Base-by-base conservation (phyloP, 345 rosid species). In the Ailanthus altissimus region DNA sequence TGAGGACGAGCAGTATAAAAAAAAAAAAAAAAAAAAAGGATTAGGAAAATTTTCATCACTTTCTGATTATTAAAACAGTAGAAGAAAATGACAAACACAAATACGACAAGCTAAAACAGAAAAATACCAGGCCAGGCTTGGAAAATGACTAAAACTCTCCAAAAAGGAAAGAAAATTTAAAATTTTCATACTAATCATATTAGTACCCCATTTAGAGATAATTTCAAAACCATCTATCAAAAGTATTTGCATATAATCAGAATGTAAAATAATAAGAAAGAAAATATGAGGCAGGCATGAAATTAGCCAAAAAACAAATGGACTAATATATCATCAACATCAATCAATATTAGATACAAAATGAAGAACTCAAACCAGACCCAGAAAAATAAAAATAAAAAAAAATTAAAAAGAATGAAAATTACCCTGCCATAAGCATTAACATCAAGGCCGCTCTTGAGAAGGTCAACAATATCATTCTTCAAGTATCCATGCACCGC, bases 391-490 rank as follows among this genome's bases (percentile, higher is more conserved):
- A n/a, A n/a, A 32, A 32, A 32, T 32, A 32, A 32, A 32, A 1
- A 32, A 32, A 32, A n/a, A n/a, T n/a, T 32, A 32, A 32, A 32
- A 3, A 14, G 3, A 28, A 1, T 15, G 57, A 40, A 42, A 32
- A 15, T 61, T 71, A 97, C 99, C 97, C 97, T 90, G 79, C 90
- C 87, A 73, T 86, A 91, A 7, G 99, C 99, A 81, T 89, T 90
- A 78, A 83, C 77, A 79, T 91, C 91, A 75, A 85, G 86, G 70
- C 75, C 87, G 46, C 68, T 87, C 74, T 67, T 83, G 77, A 97
- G 91, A 75, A 97, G 99, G 64, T 92, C 97, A 23, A 86, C 95
- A 58, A 94, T 78, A 85, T 94, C 99, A n/a, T 85, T 91, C 87
- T 83, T 92, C 85, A 91, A 68, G 77, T 77, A 91, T 81, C 86